Base-by-base conservation (phyloP, 805 yeast species). In the Vanderwaltozyma yarrowii region DNA sequence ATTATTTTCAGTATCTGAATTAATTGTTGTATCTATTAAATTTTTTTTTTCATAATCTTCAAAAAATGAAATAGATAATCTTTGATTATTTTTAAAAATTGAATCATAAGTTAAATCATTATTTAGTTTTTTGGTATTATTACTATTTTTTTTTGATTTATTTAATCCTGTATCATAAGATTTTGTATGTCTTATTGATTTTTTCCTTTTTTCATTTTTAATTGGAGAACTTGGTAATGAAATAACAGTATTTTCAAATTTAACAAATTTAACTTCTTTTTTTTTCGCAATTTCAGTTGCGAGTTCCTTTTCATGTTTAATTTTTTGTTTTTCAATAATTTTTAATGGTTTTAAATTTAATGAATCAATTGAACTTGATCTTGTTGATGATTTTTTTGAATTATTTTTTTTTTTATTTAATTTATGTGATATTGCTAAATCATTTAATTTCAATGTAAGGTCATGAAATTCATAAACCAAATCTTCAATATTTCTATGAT, bases 21-120 rank as follows among this genome's bases (percentile, higher is more conserved):
- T 24, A 3, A 10, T 11, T 7, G 16, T 14, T 6, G 28, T 10
- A 16, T 11, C 15, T 17, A 17, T 39, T 14, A 39, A 43, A 11
- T 47, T 42, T 17, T 6, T 18, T 14, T 36, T 18, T 15, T 19
- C 32, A 31, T 47, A 47, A 27, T 54, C 58, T 24, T 55, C 58
- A 24, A 55, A 51, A 17, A 58, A 40, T 3, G 60, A 51, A 7
- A 58, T 47, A 1, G 64, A 60, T n/a, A 60, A 38, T 23, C 64
- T 49, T 30, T 60, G 59, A 19, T 52, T 54, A n/a, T 52, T 51
- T 34, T 54, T 55, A 38, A 60, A 58, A 21, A 54, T 43, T n/a
- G 50, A 42, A 25, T 47, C 38, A 24, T 43, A 34, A 5, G 14
- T 21, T 12, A 33, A 32, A 30, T 33, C 28, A 15, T 24, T 30